phyloP scores from a whole-genome alignment of 345 rosid species.

The Salix dunnii region DNA sequence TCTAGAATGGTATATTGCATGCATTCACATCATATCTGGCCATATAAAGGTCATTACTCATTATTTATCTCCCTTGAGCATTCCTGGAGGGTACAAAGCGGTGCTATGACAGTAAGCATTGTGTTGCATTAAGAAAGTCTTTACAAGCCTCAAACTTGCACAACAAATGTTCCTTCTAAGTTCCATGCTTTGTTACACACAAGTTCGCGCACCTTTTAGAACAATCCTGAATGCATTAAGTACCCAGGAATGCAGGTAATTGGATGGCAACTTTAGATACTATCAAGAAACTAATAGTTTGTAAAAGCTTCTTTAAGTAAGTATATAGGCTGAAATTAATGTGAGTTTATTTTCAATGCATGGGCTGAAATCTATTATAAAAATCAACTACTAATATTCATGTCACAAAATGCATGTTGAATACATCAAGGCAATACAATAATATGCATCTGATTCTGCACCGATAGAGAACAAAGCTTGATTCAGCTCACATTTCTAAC shows the following conservation, averaged over 20 bases:
- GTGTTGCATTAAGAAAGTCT: neutral
- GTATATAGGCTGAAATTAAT: neutral
- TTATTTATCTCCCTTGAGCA: neutral
- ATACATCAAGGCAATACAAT: neutral
- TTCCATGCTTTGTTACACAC: neutral
- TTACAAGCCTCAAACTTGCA: neutral
- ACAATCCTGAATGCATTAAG: neutral
- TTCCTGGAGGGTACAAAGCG: neutral
- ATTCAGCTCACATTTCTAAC: neutral
- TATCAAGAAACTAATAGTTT: neutral
- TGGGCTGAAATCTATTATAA: neutral
- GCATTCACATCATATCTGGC: neutral
- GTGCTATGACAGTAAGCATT: neutral
- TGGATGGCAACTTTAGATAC: neutral
- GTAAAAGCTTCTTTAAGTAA: neutral
- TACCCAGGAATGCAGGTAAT: neutral
- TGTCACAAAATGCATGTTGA: neutral
- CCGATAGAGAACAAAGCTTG: neutral
- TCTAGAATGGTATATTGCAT: neutral
- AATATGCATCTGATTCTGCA: neutral
- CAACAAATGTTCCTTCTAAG: neutral
- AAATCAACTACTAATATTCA: neutral
- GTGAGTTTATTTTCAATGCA: neutral
- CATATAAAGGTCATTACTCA: neutral
- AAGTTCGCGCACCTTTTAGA: neutral